These are phyloP conservation scores for Starmerella floris DNA, from an alignment of 805 yeast species.

Conservation along the genomic window DNA sequence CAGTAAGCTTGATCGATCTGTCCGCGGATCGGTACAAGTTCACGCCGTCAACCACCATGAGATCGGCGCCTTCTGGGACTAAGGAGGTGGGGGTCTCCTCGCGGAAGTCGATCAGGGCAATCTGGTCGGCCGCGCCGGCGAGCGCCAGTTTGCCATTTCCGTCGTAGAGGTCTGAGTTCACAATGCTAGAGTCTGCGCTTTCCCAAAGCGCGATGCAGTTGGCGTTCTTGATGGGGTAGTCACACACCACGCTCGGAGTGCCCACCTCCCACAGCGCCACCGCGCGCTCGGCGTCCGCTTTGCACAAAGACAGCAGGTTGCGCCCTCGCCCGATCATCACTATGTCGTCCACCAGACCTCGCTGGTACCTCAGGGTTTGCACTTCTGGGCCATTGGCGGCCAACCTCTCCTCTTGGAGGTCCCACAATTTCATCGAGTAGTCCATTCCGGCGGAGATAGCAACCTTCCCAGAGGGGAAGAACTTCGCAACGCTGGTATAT, in stretches of 20 bases:
- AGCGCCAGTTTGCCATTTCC: conserved; percentile 30
- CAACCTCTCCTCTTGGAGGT: conserved; percentile 34
- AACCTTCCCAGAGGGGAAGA: conserved; percentile 58
- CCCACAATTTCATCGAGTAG: conserved; percentile 50
- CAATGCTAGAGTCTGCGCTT: not conserved
- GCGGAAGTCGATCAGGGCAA: conserved; percentile 5
- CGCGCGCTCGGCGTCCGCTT: conserved; percentile 34
- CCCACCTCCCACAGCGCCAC: conserved; percentile 62
- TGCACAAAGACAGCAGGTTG: conserved; percentile 42
- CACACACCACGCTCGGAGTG: conserved; percentile 34
- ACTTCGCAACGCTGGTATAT: conserved; percentile 33
- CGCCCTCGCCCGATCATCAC: conserved; percentile 51
- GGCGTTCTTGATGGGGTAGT: conserved; percentile 30
- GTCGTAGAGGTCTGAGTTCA: conserved; percentile 30
- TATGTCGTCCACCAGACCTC: conserved; percentile 35
- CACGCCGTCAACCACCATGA: not conserved
- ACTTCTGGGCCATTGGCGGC: conserved; percentile 21
- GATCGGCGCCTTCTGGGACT: not conserved
- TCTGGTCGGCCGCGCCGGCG: conserved; percentile 27
- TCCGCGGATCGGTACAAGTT: not conserved
- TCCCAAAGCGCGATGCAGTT: conserved; percentile 3
- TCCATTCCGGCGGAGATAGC: conserved; percentile 48
- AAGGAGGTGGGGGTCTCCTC: not conserved
- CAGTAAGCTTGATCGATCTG: not conserved
- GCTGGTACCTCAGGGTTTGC: conserved; percentile 42